A percentile compares a stretch with the other conserved stretches of the same genome.
These are phyloP conservation scores for Solanum clarkiae DNA, from an alignment of 257 asterid species.

Conservation along the genomic window DNA sequence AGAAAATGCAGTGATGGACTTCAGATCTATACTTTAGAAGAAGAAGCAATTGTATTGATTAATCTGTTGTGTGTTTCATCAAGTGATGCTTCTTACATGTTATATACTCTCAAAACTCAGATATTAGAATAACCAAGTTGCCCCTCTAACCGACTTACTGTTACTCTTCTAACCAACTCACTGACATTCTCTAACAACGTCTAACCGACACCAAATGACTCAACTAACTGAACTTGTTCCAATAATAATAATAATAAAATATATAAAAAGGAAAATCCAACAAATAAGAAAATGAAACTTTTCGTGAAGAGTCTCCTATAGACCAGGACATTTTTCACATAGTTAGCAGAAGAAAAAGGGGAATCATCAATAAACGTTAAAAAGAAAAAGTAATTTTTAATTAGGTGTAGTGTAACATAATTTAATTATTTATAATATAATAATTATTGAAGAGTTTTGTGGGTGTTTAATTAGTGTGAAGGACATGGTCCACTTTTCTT, in stretches of 20 bases:
- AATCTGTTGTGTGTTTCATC: too few relatives aligned
- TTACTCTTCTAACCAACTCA: too few relatives aligned
- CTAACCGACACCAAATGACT: too few relatives aligned
- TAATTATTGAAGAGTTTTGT: neutral
- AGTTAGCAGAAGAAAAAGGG: neutral
- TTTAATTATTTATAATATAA: neutral
- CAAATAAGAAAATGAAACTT: neutral
- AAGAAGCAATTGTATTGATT: too few relatives aligned
- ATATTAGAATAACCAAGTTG: too few relatives aligned
- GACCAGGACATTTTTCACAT: neutral
- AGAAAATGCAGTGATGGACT: too few relatives aligned
- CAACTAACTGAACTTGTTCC: too few relatives aligned
- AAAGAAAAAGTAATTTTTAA: neutral
- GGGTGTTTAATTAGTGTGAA: neutral
- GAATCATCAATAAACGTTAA: neutral
- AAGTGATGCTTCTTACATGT: too few relatives aligned
- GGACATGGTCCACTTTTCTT: constrained; percentile 55
- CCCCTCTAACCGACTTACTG: too few relatives aligned
- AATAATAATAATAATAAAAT: neutral
- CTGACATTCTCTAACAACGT: too few relatives aligned
- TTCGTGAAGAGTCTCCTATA: neutral
- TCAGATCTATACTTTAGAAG: too few relatives aligned
- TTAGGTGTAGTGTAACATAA: neutral
- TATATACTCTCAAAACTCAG: too few relatives aligned
- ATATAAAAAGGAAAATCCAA: neutral